Conservation (phyloP, 495 filamentous ascomycete species). For the Pseudevernia furfuracea region DNA sequence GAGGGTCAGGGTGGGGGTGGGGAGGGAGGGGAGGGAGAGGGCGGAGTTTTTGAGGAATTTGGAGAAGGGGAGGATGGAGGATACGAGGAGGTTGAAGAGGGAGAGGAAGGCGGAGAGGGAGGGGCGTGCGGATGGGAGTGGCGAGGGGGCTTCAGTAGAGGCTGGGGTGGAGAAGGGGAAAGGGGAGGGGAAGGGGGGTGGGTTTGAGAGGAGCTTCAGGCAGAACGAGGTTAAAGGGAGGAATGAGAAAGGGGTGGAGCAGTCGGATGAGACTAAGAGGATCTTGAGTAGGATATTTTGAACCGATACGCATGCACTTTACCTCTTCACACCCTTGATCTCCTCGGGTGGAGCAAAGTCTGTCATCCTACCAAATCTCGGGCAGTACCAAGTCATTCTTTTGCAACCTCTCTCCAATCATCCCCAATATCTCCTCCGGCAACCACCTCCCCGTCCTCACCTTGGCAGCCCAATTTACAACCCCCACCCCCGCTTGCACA, state of each 20-base stretch:
- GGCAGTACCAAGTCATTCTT: not conserved
- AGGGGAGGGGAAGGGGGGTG: conserved; percentile 48
- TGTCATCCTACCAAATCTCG: not conserved
- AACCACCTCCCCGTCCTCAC: conserved; percentile 7
- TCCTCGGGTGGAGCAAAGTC: too few relatives aligned
- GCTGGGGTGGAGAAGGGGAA: conserved; percentile 80
- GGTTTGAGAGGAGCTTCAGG: conserved; percentile 57
- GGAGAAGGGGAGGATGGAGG: conserved; percentile 76
- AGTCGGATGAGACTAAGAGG: conserved; percentile 63
- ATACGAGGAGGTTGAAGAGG: conserved; percentile 69
- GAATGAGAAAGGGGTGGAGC: conserved; percentile 37
- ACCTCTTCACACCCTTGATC: not conserved
- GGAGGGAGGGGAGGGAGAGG: conserved; percentile 71
- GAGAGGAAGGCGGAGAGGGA: conserved; percentile 74
- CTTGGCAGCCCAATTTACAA: conserved; percentile 12
- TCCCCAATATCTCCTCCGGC: conserved; percentile 14
- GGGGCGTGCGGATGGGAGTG: conserved; percentile 69
- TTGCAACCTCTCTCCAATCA: conserved; percentile 5
- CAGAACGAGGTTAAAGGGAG: conserved; percentile 55
- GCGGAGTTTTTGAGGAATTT: conserved; percentile 48
- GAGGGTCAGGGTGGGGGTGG: conserved; percentile 44
- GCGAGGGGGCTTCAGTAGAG: too few relatives aligned
- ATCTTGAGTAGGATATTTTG: conserved; percentile 76
- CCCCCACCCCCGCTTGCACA: not conserved
- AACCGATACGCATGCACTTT: not conserved